phyloP scores from a whole-genome alignment of 1,284 basidiomycete species.

The Ganoderma boninense region DNA sequence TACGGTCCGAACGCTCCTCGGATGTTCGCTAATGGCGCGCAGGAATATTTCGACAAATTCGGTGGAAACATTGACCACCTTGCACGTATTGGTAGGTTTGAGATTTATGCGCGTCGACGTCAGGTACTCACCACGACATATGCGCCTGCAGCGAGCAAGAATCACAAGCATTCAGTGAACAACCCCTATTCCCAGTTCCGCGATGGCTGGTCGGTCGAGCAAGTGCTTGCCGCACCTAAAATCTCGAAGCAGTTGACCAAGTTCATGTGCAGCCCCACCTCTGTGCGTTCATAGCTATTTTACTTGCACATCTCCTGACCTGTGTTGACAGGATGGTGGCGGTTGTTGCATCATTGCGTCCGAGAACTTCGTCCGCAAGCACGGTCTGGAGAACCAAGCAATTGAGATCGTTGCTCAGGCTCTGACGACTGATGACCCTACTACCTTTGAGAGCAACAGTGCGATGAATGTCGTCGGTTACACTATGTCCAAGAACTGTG shows the following conservation, averaged over 20 bases:
- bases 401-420: conserved; percentile 79
- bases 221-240: conserved; percentile 71
- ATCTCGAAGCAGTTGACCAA: conserved; percentile 82
- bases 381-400: conserved; percentile 85
- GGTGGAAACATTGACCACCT: conserved; percentile 76
- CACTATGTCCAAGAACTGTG: conserved; percentile 75
- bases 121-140: background rate
- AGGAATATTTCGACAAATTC: conserved; percentile 82
- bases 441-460: conserved; percentile 69
- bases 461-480: conserved; percentile 83
- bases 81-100: conserved; percentile 77
- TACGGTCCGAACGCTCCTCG: conserved; percentile 77
- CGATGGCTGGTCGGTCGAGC: conserved; percentile 76
- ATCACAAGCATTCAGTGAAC: conserved; percentile 83
- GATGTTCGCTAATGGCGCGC: conserved; percentile 82
- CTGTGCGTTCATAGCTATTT: conserved; percentile 48
- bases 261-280: conserved; percentile 90
- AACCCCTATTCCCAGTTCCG: conserved; percentile 92
- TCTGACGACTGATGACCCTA: conserved; percentile 70
- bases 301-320: conserved; percentile 1
- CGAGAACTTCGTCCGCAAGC: conserved; percentile 81
- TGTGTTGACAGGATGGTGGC: conserved; percentile 65
- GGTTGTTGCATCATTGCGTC: conserved; percentile 82
- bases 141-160: conserved; percentile 72
- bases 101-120: background rate